Evolutionary conservation across 2,329 filamentous ascomycete species (phyloP), one percentile per base, ranked within the genome.

Genomic region (Penicillium oxalicum): DNA sequence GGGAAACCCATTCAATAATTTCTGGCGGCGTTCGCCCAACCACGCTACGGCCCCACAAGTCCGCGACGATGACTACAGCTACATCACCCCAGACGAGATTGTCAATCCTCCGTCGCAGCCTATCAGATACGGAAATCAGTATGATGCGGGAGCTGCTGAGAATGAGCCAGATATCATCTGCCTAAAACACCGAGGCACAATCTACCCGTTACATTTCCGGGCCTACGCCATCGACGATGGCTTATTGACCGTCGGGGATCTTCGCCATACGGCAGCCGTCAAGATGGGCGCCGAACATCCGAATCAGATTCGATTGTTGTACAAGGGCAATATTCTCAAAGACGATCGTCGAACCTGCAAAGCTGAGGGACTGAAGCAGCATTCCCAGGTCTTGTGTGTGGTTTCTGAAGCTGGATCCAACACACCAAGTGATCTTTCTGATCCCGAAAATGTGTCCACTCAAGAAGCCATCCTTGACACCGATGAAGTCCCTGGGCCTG

Each of bases 211-310:
- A 32, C 66, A 69, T 42, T 76, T 76, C 56, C 68, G 66, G 4
- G 65, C 74, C 24, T 77, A 71, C 54, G 67, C 73, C 7, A 75
- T 77, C 59, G 70, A 69, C 46, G 74, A 76, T 51, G 72, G 70
- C 7, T 57, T 58, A 12, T 57, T 75, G 40, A 72, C 63, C 26
- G 65, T 76, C 29, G 67, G 69, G 27, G 63, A 72, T 13, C 53
- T 76, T 36, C 62, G 74, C 38, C 59, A 65, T 35, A 59, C 62
- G 5, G 71, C 72, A 9, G 74, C 71, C 1, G 57, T 63, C 33
- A 61, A 62, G 49, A 66, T 69, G 12, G 63, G 63, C 11, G 66
- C 67, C 6, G 48, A 56, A 3, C 60, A 72, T 44, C 62, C 67
- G 11, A 58, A 66, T 35, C 64, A 66, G 25, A 62, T 77, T 49